These are phyloP conservation scores for Vanrija sp. DNA, from an alignment of 1,284 basidiomycete genomes.

Conservation along the genomic window DNA sequence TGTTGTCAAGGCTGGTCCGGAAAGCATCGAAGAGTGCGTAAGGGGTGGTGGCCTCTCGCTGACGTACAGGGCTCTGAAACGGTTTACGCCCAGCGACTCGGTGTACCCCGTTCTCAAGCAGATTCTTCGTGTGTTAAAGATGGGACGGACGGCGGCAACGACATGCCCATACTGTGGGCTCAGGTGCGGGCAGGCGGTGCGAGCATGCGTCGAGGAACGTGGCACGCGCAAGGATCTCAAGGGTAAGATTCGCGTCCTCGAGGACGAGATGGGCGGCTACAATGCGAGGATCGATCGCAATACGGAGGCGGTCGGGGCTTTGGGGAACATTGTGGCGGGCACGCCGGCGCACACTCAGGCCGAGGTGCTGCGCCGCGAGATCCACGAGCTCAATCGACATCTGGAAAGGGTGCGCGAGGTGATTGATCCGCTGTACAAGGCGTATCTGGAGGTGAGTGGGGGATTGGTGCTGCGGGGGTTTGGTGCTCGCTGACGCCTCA, in stretches of 20 bases:
- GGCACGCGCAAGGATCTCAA: slow-evolving; percentile 32
- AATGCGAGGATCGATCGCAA: neutral
- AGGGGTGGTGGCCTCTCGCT: neutral
- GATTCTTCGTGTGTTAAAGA: neutral
- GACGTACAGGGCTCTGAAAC: slow-evolving; percentile 4
- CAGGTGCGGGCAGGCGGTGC: slow-evolving; percentile 23
- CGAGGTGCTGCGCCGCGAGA: too few species aligned
- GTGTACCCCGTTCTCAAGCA: slow-evolving; percentile 5
- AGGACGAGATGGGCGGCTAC: neutral
- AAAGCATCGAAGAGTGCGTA: slow-evolving; percentile 8
- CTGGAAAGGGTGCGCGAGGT: neutral
- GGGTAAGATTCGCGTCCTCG: slow-evolving; percentile 25
- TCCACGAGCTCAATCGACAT: neutral
- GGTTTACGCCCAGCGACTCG: slow-evolving; percentile 2
- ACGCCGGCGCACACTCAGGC: too few species aligned
- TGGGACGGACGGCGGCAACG: neutral
- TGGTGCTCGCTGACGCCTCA: neutral
- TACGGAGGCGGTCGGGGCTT: neutral
- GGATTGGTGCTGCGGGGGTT: neutral
- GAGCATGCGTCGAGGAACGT: slow-evolving; percentile 25
- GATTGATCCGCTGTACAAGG: slow-evolving; percentile 9
- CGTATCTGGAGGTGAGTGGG: slow-evolving; percentile 6
- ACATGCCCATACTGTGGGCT: slow-evolving; percentile 32
- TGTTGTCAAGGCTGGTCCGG: slow-evolving; percentile 8
- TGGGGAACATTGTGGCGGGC: neutral